These are phyloP conservation scores for Claviceps citrina DNA, from an alignment of 2,329 filamentous ascomycete genomes.

Conservation along the genomic window DNA sequence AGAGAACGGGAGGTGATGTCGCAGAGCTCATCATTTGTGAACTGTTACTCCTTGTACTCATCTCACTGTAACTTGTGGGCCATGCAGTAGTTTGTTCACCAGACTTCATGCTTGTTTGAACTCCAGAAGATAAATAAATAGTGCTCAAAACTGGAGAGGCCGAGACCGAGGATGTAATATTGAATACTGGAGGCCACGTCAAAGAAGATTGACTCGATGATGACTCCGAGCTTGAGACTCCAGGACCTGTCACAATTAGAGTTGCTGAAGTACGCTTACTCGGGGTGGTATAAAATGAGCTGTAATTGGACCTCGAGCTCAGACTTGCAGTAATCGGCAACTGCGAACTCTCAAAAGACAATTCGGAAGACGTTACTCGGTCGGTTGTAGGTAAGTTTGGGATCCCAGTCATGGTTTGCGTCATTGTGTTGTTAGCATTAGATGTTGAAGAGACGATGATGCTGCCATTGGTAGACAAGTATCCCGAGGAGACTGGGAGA, in stretches of 20 bases:
- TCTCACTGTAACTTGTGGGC: neutral
- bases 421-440: neutral
- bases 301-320: neutral
- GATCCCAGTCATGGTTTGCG: neutral
- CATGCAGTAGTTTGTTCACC: neutral
- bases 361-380: neutral
- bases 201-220: neutral
- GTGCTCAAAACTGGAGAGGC: neutral
- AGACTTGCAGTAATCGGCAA: conserved; percentile 1
- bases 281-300: neutral
- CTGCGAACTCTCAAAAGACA: conserved; percentile 2
- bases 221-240: neutral
- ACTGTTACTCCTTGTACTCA: neutral
- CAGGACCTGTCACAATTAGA: neutral
- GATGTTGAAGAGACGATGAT: neutral
- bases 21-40: neutral
- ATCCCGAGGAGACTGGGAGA: neutral
- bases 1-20: neutral
- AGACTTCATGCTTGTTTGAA: neutral
- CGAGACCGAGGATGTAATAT: neutral
- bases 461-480: neutral
- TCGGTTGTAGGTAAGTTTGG: neutral
- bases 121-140: neutral
- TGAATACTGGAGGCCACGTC: neutral
- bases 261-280: neutral